phyloP scores from a whole-genome alignment of 2,329 filamentous ascomycete genomes.

The Botryotinia convoluta region DNA sequence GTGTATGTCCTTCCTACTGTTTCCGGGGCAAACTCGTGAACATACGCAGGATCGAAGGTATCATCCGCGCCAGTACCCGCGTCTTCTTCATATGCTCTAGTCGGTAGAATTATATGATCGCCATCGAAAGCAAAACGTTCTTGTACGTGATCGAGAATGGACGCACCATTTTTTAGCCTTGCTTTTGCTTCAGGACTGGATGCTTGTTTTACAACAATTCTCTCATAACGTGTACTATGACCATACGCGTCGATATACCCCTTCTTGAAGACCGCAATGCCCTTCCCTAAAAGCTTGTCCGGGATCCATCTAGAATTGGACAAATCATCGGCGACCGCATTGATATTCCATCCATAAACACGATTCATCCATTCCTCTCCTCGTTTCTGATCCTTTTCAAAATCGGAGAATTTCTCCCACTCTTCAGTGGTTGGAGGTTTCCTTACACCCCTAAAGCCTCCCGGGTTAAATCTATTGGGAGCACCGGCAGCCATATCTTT shows the following conservation, averaged over 20 bases:
- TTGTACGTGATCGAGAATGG: neutral
- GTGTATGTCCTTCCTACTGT: neutral
- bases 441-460: neutral
- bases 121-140: rapidly evolving
- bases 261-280: neutral
- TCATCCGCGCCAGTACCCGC: neutral
- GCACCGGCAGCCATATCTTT: neutral
- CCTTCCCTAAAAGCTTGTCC: neutral
- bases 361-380: neutral
- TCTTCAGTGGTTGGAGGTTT: neutral
- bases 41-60: constrained; percentile 1
- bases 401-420: neutral
- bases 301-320: neutral
- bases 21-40: neutral
- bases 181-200: neutral
- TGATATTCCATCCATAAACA: neutral
- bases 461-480: neutral
- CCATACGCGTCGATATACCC: rapidly evolving
- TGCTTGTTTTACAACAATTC: constrained; percentile 1
- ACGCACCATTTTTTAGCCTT: neutral
- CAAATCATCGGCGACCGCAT: neutral
- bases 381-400: neutral
- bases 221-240: rapidly evolving
- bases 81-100: neutral
- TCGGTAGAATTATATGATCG: neutral